These are phyloP conservation scores for Scheffersomyces ergatensis DNA, from an alignment of 805 yeast genomes.

Conservation along the genomic window DNA sequence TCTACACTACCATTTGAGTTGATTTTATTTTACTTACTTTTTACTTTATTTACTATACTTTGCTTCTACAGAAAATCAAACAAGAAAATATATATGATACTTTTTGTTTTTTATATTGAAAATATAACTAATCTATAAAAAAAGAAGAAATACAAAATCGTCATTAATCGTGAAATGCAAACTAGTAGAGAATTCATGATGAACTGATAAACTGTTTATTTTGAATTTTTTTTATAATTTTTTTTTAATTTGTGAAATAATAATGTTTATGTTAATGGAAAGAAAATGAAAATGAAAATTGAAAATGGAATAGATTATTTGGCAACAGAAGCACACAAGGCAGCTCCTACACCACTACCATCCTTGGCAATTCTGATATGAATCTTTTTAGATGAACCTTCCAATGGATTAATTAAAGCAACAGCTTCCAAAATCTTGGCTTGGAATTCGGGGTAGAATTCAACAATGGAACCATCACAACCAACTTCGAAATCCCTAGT, in stretches of 20 bases:
- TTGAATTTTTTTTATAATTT: background rate
- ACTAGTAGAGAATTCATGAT: background rate
- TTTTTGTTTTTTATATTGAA: too few relatives aligned
- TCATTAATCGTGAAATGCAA: background rate
- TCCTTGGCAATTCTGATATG: conserved; percentile 84
- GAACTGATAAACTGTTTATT: background rate
- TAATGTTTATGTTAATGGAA: background rate
- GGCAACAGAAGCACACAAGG: conserved; percentile 65
- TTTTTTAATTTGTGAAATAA: background rate
- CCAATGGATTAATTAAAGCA: conserved; percentile 64
- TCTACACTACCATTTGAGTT: too few relatives aligned
- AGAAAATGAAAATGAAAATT: too few relatives aligned
- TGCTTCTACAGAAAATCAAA: too few relatives aligned
- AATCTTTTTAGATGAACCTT: conserved; percentile 71
- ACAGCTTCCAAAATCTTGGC: conserved; percentile 78
- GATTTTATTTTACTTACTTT: too few relatives aligned
- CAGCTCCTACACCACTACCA: conserved; percentile 98
- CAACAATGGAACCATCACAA: conserved; percentile 93
- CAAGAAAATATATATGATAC: too few relatives aligned
- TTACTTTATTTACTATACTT: too few relatives aligned
- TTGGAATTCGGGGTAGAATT: conserved; percentile 88
- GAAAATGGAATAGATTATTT: too few relatives aligned
- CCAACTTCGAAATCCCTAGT: conserved; percentile 82
- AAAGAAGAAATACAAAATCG: background rate
- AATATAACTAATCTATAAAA: background rate